phyloP scores from a whole-genome alignment of 305 asterid species.

The Fraxinus greggii region DNA sequence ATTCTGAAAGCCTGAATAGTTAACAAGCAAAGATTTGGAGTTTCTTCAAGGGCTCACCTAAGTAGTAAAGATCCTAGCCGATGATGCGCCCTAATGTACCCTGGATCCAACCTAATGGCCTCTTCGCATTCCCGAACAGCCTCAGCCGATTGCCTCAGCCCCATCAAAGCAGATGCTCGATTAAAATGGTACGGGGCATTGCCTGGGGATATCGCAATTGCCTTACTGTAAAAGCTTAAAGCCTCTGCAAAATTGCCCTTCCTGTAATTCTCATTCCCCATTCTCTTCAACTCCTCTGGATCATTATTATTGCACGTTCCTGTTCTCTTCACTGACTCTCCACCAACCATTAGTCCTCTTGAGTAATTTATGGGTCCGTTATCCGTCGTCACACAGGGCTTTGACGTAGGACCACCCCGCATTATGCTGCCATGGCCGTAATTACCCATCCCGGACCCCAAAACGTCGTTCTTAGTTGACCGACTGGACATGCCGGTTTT shows the following conservation, averaged over 20 bases:
- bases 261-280: slow-evolving; percentile 67
- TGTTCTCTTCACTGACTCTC: slow-evolving; percentile 32
- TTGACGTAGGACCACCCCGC: slow-evolving; percentile 51
- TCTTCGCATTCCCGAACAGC: slow-evolving; percentile 80
- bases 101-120: slow-evolving; percentile 77
- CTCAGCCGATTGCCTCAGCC: slow-evolving; percentile 49
- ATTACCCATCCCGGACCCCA: slow-evolving; percentile 60
- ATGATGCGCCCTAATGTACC: slow-evolving; percentile 71
- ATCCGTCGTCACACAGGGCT: slow-evolving; percentile 13
- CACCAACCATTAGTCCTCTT: slow-evolving; percentile 44
- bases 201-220: slow-evolving; percentile 58
- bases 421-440: slow-evolving; percentile 94
- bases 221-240: slow-evolving; percentile 62
- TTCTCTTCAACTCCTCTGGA: slow-evolving; percentile 74
- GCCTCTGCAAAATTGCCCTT: slow-evolving; percentile 66
- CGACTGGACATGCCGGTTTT: slow-evolving; percentile 53
- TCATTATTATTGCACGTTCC: slow-evolving; percentile 34
- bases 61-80: slow-evolving; percentile 81
- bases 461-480: slow-evolving; percentile 51
- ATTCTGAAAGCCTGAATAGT: background rate
- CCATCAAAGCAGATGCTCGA: slow-evolving; percentile 69
- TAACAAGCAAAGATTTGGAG: slow-evolving; percentile 11
- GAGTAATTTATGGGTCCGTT: slow-evolving; percentile 16
- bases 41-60: slow-evolving; percentile 54
- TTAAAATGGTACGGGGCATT: slow-evolving; percentile 73